A percentile compares a stretch with the other conserved stretches of the same genome.
phyloP scores from a whole-genome alignment of 176 grass and related monocot species.

The Musa beccarii region DNA sequence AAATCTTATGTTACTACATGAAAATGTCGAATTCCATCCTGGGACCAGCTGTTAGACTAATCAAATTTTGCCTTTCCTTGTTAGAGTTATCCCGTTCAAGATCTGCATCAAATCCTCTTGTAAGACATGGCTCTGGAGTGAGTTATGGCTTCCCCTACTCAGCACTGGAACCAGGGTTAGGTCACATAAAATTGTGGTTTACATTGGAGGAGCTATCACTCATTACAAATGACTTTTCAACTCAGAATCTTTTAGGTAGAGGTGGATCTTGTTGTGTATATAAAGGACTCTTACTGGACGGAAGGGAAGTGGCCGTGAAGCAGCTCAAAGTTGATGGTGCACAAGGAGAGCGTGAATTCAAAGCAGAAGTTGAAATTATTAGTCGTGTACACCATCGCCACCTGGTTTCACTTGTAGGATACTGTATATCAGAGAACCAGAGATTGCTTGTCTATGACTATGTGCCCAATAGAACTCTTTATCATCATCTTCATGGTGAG shows the following conservation, averaged over 20 bases:
- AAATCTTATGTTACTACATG: background rate
- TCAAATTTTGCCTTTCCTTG: background rate
- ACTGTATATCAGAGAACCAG: conserved; percentile 50
- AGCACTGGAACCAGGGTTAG: conserved; percentile 42
- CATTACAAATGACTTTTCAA: conserved; percentile 52
- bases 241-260: conserved; percentile 64
- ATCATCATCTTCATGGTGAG: conserved; percentile 72
- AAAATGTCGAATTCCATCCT: background rate
- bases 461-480: conserved; percentile 76
- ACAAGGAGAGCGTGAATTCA: conserved; percentile 75
- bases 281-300: conserved; percentile 51
- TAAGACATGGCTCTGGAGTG: conserved; percentile 41
- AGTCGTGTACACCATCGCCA: conserved; percentile 78
- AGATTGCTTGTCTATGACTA: conserved; percentile 76
- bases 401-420: conserved; percentile 70
- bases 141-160: conserved; percentile 58
- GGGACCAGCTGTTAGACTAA: background rate
- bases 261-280: conserved; percentile 71
- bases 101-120: conserved; percentile 56
- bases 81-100: conserved; percentile 41
- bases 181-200: conserved; percentile 58
- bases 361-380: conserved; percentile 70
- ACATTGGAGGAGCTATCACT: conserved; percentile 56
- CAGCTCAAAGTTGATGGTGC: conserved; percentile 57
- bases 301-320: conserved; percentile 68